phyloP scores from a whole-genome alignment of 495 filamentous ascomycete species.

The Gamarada debralockiae region DNA sequence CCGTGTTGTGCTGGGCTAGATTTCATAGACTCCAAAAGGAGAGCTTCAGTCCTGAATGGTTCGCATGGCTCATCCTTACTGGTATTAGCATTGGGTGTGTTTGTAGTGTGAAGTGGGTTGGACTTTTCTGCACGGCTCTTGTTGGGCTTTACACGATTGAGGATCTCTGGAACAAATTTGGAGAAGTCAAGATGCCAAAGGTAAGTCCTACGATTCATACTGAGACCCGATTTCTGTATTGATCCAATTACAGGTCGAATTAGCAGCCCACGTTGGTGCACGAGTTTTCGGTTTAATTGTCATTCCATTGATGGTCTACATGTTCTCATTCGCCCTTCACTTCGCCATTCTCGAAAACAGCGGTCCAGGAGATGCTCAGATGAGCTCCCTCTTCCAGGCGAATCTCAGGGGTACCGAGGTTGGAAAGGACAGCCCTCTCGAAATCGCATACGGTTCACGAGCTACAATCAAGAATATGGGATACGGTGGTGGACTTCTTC shows the following conservation, averaged over 20 bases:
- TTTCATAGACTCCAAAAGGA: constrained; percentile 83
- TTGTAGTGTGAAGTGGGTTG: constrained; percentile 97
- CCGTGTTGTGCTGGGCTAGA: constrained; percentile 91
- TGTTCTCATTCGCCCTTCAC: constrained; percentile 91
- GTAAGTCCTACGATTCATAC: constrained; percentile 33
- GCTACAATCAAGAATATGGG: constrained; percentile 99
- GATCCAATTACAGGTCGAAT: constrained; percentile 46
- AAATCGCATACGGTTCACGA: constrained; percentile 83
- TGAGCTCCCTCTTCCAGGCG: constrained; percentile 98
- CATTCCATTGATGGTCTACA: constrained; percentile 82
- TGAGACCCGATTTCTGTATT: not conserved
- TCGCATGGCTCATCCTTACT: constrained; percentile 83
- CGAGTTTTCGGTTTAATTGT: constrained; percentile 85
- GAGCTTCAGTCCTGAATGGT: constrained; percentile 89
- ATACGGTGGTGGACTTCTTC: constrained; percentile 94
- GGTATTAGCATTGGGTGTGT: constrained; percentile 96
- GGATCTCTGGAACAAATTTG: constrained; percentile 98
- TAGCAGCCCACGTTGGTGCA: constrained; percentile 73
- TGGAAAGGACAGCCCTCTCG: constrained; percentile 87
- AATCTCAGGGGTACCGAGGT: constrained; percentile 92
- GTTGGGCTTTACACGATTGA: constrained; percentile 95
- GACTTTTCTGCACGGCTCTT: constrained; percentile 88
- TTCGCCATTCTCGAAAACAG: constrained; percentile 91
- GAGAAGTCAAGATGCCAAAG: constrained; percentile 85
- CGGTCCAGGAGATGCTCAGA: constrained; percentile 95